phyloP scores from a whole-genome alignment of 495 filamentous ascomycete species.

The Achaetomiella virescens region DNA sequence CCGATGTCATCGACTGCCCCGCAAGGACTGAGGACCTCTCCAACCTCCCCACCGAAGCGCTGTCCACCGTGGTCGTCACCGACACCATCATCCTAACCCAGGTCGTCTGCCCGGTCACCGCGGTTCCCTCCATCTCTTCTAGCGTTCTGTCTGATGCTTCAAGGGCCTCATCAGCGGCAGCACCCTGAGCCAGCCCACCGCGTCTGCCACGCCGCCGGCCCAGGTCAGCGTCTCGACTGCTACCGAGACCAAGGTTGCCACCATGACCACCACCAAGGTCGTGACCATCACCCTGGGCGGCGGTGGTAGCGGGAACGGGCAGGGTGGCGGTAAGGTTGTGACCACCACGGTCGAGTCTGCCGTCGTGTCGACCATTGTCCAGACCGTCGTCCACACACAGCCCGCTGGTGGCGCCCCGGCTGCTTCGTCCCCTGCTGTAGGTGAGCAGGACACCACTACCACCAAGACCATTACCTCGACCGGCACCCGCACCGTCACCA shows the following conservation, averaged over 20 bases:
- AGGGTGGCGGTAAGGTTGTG: constrained; percentile 24
- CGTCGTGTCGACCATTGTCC: constrained; percentile 20
- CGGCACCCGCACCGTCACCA: constrained; percentile 38
- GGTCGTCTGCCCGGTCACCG: constrained; percentile 43
- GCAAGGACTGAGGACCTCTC: constrained; percentile 34
- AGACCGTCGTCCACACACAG: constrained; percentile 20
- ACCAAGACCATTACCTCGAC: constrained; percentile 32
- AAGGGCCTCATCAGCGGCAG: constrained; percentile 32
- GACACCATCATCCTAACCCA: constrained; percentile 40
- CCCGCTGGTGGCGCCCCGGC: not conserved
- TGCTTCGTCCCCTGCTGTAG: not conserved
- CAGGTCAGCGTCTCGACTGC: constrained; percentile 12
- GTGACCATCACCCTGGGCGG: constrained; percentile 38
- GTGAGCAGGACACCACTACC: constrained; percentile 28
- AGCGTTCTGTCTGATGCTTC: constrained; percentile 31
- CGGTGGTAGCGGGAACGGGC: constrained; percentile 22
- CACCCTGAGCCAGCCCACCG: constrained; percentile 17
- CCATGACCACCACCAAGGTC: constrained; percentile 20
- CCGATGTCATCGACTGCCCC: constrained; percentile 60
- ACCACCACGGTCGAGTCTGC: constrained; percentile 37
- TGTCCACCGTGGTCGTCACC: constrained; percentile 36
- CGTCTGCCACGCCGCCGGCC: constrained; percentile 20
- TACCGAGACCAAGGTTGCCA: constrained; percentile 21
- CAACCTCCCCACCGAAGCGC: constrained; percentile 25
- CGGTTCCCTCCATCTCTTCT: constrained; percentile 34